Evolutionary conservation across 116 monocot genomes (phyloP), one percentile per base, ranked within the genome.

Genomic region (Phalaenopsis hybrid): DNA sequence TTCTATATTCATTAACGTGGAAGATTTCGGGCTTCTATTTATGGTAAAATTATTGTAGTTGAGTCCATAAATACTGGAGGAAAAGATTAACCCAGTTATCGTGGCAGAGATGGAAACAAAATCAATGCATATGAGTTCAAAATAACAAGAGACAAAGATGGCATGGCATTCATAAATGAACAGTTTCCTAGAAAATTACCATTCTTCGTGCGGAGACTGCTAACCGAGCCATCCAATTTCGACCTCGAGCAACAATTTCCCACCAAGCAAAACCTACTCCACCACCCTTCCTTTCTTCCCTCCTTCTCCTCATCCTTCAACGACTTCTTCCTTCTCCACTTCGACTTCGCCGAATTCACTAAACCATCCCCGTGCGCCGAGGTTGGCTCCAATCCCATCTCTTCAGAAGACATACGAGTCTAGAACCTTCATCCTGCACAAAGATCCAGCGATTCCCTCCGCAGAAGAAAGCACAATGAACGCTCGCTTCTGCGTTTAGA

Each of bases 191-290:
- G 21, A 75, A 75, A 45, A 46, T 75, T 75, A 75, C 44, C 75
- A 75, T 44, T 75, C n/a, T 21, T 46, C 44, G 21, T 46, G 75
- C 75, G 12, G 20, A 75, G 46, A 6, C 75, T 75, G 44, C 75
- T 46, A 46, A 75, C 18, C 0, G 45, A 75, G 13, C 11, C 72
- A 72, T 72, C 37, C 72, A 33, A 15, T 33, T 72, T 72, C 37
- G 72, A 37, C 72, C 37, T 41, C 15, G 41, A 72, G 72, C 37
- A 3, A 16, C 75, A 75, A 21, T 13, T 45, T 1, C 73, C 41
- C 5, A n/a, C n/a, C 20, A 75, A 75, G 46, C 46, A 75, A 75
- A 75, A 45, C 75, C 45, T 75, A 75, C 43, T 75, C 46, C 46
- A 45, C 75, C 75, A 75, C 5, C 8, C n/a, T 20, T 5, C 13